Evolutionary conservation across 2,329 filamentous ascomycete species (phyloP).

Genomic region (Paecilomyces sp.): DNA sequence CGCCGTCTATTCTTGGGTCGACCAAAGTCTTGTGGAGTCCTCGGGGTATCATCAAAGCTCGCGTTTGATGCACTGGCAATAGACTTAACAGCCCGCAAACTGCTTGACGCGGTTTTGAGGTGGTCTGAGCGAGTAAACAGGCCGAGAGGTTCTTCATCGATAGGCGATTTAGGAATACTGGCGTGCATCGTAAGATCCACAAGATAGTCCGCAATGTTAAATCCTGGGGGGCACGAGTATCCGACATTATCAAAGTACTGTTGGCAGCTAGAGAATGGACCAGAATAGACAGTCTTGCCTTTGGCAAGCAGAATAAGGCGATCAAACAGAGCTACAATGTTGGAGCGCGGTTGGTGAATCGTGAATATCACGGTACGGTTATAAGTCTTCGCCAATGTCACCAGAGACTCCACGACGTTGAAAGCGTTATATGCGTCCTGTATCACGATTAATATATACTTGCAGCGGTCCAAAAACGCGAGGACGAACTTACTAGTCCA

Average conservation of each 20-base stretch:
- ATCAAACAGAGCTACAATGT: conserved; percentile 96
- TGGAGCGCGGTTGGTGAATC: conserved; percentile 95
- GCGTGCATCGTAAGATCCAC: conserved; percentile 98
- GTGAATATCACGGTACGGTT: conserved; percentile 97
- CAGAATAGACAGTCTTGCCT: conserved; percentile 87
- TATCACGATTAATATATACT: not conserved
- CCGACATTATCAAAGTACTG: conserved; percentile 87
- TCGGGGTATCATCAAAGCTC: conserved; percentile 63
- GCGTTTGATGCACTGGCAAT: conserved; percentile 74
- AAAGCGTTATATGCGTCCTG: conserved; percentile 91
- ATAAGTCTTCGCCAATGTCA: conserved; percentile 90
- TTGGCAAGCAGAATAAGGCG: conserved; percentile 84
- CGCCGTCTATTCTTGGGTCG: conserved; percentile 64
- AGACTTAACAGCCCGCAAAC: conserved; percentile 81
- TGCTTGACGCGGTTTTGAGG: conserved; percentile 70
- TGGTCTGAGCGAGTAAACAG: conserved; percentile 56
- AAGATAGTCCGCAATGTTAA: conserved; percentile 97
- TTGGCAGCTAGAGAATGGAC: conserved; percentile 81
- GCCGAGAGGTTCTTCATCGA: conserved; percentile 52
- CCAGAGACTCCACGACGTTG: conserved; percentile 93
- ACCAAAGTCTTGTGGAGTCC: conserved; percentile 51
- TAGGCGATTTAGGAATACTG: conserved; percentile 49
- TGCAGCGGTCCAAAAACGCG: not conserved
- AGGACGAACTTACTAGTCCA: conserved; percentile 49
- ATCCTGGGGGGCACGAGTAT: conserved; percentile 88